These are phyloP conservation scores for Flaveria trinervia DNA, from an alignment of 129 eudicot species.

Conservation along the genomic window DNA sequence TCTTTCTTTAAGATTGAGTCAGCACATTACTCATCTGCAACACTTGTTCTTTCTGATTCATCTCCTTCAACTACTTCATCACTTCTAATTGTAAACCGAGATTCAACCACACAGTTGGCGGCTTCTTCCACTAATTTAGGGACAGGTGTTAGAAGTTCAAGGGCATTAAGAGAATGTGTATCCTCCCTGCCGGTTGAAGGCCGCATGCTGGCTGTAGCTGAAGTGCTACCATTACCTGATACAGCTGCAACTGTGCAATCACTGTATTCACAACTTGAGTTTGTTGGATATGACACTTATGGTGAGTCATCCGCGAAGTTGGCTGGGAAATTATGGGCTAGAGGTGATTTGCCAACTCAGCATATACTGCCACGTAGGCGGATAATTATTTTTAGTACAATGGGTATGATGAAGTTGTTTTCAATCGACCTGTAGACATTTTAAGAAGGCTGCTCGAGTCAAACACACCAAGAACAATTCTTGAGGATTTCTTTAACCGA, in stretches of 20 bases:
- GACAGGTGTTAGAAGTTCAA: conserved; percentile 65
- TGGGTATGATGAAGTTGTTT: conserved; percentile 99
- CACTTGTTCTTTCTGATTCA: conserved; percentile 89
- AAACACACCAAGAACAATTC: conserved; percentile 73
- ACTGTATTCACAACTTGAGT: conserved; percentile 73
- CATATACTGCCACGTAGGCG: conserved; percentile 88
- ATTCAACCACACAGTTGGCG: conserved; percentile 67
- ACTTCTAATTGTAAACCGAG: conserved; percentile 72
- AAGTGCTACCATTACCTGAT: conserved; percentile 75
- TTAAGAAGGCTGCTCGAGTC: conserved; percentile 84
- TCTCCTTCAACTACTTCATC: conserved; percentile 87
- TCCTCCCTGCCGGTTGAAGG: conserved; percentile 92
- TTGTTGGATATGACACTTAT: conserved; percentile 56
- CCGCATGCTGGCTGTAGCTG: conserved; percentile 93
- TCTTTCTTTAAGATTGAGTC: conserved; percentile 80
- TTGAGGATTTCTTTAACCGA: conserved; percentile 93
- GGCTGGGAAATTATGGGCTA: conserved; percentile 81
- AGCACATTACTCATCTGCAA: conserved; percentile 84
- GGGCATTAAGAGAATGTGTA: conserved; percentile 87
- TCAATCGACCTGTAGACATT: conserved; percentile 88
- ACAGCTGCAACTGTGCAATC: conserved; percentile 80
- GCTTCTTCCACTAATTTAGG: conserved; percentile 68
- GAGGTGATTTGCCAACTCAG: conserved; percentile 90
- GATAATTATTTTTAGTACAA: conserved; percentile 78
- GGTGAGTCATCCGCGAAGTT: conserved; percentile 75